phyloP scores from a whole-genome alignment of 2,329 filamentous ascomycete genomes.

The Pseudogymnoascus sp. region DNA sequence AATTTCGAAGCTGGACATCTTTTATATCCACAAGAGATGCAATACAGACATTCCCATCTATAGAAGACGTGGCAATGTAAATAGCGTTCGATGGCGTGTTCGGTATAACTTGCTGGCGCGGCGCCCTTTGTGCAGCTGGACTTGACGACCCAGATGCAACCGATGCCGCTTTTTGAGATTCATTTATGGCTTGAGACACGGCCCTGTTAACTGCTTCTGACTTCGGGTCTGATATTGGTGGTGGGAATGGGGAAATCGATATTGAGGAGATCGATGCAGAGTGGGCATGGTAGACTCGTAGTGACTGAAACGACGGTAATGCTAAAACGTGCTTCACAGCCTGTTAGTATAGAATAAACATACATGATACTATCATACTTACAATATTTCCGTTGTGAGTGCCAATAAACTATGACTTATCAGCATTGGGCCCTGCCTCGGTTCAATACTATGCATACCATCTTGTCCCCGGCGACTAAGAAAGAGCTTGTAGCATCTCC shows the following conservation, averaged over 20 bases:
- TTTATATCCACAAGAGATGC: slow-evolving; percentile 79
- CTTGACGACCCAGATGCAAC: slow-evolving; percentile 37
- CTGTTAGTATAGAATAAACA: slow-evolving; percentile 22
- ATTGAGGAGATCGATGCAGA: slow-evolving; percentile 83
- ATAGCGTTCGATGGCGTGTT: slow-evolving; percentile 82
- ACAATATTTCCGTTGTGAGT: slow-evolving; percentile 97
- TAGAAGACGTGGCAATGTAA: slow-evolving; percentile 85
- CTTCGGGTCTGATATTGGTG: slow-evolving; percentile 38
- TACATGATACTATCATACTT: slow-evolving; percentile 32
- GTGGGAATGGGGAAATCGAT: slow-evolving; percentile 81
- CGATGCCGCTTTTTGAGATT: slow-evolving; percentile 30
- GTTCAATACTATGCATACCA: slow-evolving; percentile 47
- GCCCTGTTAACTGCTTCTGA: slow-evolving; percentile 30
- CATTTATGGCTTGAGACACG: slow-evolving; percentile 22
- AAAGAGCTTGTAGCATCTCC: slow-evolving; percentile 92
- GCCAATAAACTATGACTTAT: slow-evolving; percentile 62
- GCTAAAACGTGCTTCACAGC: slow-evolving; percentile 67
- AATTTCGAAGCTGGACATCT: slow-evolving; percentile 87
- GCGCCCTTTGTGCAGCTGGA: slow-evolving; percentile 41
- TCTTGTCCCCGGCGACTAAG: slow-evolving; percentile 87
- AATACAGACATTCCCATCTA: slow-evolving; percentile 92
- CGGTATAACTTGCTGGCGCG: slow-evolving; percentile 50
- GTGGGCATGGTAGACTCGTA: slow-evolving; percentile 87
- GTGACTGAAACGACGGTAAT: slow-evolving; percentile 68
- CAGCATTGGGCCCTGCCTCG: slow-evolving; percentile 20